Evolutionary conservation across 805 yeast genomes (phyloP).

Genomic region (Starmerella powellii): DNA sequence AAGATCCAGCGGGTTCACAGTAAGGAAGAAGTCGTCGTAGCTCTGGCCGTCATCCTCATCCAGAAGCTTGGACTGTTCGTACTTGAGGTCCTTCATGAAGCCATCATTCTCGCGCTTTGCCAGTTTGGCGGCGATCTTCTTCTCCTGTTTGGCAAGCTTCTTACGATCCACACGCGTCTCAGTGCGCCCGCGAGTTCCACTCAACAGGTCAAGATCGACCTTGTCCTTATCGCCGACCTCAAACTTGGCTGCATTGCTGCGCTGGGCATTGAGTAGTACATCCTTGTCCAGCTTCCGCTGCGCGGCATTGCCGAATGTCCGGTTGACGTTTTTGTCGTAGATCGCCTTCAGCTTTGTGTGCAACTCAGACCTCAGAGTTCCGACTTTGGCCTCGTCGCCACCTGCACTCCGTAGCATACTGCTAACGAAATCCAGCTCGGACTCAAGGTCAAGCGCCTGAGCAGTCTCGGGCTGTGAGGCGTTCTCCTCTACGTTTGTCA

Average conservation of each 20-base stretch:
- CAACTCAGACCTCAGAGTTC: constrained; percentile 41
- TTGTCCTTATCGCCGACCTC: constrained; percentile 35
- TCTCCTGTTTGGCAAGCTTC: constrained; percentile 93
- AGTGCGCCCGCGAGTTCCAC: constrained; percentile 64
- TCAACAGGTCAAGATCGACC: constrained; percentile 66
- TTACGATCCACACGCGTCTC: constrained; percentile 92
- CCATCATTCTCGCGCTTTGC: constrained; percentile 52
- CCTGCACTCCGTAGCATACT: constrained; percentile 70
- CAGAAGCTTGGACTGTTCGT: constrained; percentile 77
- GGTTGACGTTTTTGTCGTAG: constrained; percentile 34
- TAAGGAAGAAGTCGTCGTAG: constrained; percentile 88
- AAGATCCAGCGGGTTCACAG: constrained; percentile 88
- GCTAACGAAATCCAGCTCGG: constrained; percentile 58
- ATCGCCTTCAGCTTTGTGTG: constrained; percentile 37
- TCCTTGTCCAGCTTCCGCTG: constrained; percentile 64
- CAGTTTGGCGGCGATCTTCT: constrained; percentile 92
- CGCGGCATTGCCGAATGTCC: constrained; percentile 57
- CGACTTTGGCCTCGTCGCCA: constrained; percentile 49
- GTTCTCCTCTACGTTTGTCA: constrained; percentile 62
- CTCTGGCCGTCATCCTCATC: constrained; percentile 51
- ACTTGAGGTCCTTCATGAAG: constrained; percentile 27
- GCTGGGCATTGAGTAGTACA: constrained; percentile 60
- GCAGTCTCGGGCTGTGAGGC: constrained; percentile 77
- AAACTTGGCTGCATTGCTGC: constrained; percentile 60
- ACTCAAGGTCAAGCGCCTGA: constrained; percentile 51